phyloP scores from a whole-genome alignment of 805 yeast genomes.

The Candida cerambycidarum region DNA sequence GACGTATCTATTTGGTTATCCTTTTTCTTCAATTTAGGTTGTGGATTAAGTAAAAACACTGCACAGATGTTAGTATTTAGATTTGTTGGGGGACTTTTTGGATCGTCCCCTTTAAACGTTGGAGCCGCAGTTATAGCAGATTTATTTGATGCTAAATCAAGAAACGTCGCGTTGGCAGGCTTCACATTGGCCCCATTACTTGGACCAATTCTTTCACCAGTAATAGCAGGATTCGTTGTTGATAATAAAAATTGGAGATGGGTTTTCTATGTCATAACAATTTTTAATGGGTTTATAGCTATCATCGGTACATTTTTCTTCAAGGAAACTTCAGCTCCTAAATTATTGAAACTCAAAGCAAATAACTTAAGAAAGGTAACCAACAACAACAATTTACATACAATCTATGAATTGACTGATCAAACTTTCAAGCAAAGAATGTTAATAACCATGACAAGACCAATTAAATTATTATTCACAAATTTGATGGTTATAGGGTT shows the following conservation, averaged over 20 bases:
- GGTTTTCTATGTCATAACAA: conserved; percentile 60
- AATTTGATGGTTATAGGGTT: conserved; percentile 66
- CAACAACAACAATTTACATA: conserved; percentile 56
- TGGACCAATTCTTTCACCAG: conserved; percentile 69
- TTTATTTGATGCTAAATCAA: conserved; percentile 49
- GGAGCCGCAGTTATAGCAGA: conserved; percentile 73
- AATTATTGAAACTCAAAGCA: conserved; percentile 49
- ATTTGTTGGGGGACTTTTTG: conserved; percentile 65
- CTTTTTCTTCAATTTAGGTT: conserved; percentile 53
- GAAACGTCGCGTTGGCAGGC: conserved; percentile 57
- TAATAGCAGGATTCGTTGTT: conserved; percentile 57
- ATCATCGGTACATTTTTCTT: conserved; percentile 47
- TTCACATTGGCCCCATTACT: conserved; percentile 59
- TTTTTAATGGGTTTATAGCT: conserved; percentile 54
- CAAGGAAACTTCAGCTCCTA: conserved; percentile 61
- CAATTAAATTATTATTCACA: conserved; percentile 49
- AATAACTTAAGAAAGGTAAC: conserved; percentile 47
- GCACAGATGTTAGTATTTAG: conserved; percentile 63
- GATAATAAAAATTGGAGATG: conserved; percentile 60
- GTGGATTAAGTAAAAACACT: conserved; percentile 57
- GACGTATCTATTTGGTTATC: conserved; percentile 50
- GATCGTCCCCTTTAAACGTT: conserved; percentile 65
- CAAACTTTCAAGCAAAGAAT: conserved; percentile 30
- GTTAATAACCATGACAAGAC: conserved; percentile 50
- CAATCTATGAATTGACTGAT: conserved; percentile 60